Base-by-base conservation (phyloP, 208 protist genomes). In the Leishmania amazonensis region DNA sequence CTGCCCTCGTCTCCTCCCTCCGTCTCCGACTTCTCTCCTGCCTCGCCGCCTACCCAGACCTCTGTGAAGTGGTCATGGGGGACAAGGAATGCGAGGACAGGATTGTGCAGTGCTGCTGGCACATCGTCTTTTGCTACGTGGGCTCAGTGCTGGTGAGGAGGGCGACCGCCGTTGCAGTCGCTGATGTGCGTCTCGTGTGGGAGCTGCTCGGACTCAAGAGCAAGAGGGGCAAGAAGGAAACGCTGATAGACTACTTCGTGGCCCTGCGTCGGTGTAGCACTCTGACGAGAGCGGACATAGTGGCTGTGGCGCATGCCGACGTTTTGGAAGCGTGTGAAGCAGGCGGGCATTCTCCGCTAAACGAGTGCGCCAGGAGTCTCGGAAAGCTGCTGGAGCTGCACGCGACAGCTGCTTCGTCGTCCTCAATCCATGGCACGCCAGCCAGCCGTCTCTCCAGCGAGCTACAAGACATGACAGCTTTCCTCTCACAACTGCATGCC, bases 1-100 rank as follows among this genome's bases (percentile, higher is more conserved):
- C 86, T 7, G 86, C 88, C 58, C 84, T 96, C 71, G 90, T 93
- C 31, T 94, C 87, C 73, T 96, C 92, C 8, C 82, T 96, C 42
- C 85, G 92, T 49, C 81, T 96, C 40, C 92, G 92, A 4, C 78
- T 95, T 35, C 80, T 95, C 51, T 93, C 91, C 19, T 89, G 83
- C 70, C 76, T 90, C 42, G 91, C 88, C 2, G 83, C 79, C 53
- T 82, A 91, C 64, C 91, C 91, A 1, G 77, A 85, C 31, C 81
- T 89, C 35, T 89, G 86, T 68, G 83, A 89, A 76, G 73, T 89
- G n/a, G 58, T 79, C 53, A 83, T 85, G 83, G 62, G 31, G 21
- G 53, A 76, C 70, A 74, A 13, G 64, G 74, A 78, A 6, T 78
- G 81, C 65, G 85, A 86, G 72, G 78, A 85, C 45, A 28, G 49